These are phyloP conservation scores for Sporothrix dimorphospora DNA, from an alignment of 2,329 filamentous ascomycete species.

Conservation along the genomic window DNA sequence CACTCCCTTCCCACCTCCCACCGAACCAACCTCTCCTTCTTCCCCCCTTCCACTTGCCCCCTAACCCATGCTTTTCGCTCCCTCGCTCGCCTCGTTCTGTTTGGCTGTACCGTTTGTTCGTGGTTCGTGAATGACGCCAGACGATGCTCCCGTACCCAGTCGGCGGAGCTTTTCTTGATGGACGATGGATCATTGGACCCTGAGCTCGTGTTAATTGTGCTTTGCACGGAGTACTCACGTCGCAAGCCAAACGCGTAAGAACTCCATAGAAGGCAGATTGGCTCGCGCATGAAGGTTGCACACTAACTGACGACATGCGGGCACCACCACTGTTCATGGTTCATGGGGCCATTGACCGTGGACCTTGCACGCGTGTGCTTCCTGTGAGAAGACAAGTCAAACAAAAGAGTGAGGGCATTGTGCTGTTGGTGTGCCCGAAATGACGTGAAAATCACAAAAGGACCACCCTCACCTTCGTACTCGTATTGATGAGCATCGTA, in stretches of 20 bases:
- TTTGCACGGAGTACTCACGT: background rate
- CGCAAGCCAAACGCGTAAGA: background rate
- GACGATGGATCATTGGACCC: slow-evolving; percentile 3
- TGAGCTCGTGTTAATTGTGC: background rate
- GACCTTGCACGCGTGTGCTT: background rate
- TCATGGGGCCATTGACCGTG: background rate
- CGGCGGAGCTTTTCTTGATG: background rate
- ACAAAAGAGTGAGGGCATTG: background rate
- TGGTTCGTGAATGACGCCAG: background rate
- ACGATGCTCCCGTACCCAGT: background rate
- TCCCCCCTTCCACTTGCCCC: background rate
- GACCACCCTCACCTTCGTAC: background rate
- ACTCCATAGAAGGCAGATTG: background rate
- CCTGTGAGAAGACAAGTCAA: background rate
- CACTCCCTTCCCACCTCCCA: background rate
- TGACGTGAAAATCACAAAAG: background rate
- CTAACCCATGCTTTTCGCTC: background rate
- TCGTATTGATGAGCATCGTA: background rate
- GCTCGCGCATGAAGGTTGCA: background rate
- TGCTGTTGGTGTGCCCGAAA: background rate
- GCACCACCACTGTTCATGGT: slow-evolving; percentile 1
- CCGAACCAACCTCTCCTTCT: background rate
- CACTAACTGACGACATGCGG: background rate
- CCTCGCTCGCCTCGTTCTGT: slow-evolving; percentile 8
- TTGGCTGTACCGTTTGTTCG: background rate